Conservation (phyloP, 352 stramenopile species). For the Phytopythium oedochilum region DNA sequence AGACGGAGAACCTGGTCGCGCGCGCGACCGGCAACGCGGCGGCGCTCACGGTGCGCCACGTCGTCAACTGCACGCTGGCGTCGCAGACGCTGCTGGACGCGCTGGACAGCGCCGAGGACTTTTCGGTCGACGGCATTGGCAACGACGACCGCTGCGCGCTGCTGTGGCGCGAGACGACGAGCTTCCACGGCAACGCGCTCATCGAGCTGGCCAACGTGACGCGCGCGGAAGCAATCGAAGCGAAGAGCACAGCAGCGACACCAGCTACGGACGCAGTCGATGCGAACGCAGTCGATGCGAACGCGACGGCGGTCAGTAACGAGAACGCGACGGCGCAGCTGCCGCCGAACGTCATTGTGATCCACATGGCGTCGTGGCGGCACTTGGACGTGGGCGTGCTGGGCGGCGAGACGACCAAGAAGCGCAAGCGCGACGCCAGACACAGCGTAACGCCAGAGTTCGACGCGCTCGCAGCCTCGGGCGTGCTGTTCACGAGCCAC, state of each 20-base stretch:
- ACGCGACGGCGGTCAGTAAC: neutral
- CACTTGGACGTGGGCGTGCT: slow-evolving; percentile 66
- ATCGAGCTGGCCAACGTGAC: slow-evolving; percentile 30
- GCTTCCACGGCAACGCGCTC: slow-evolving; percentile 39
- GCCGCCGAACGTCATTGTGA: slow-evolving; percentile 61
- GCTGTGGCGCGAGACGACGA: slow-evolving; percentile 58
- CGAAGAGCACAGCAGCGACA: slow-evolving; percentile 1
- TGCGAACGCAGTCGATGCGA: slow-evolving; percentile 5
- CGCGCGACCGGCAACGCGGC: slow-evolving; percentile 19
- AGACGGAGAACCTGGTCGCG: slow-evolving; percentile 53
- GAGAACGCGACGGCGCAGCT: slow-evolving; percentile 2
- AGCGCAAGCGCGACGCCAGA: slow-evolving; percentile 18
- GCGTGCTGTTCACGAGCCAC: slow-evolving; percentile 61
- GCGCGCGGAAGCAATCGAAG: neutral
- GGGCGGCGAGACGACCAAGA: slow-evolving; percentile 42
- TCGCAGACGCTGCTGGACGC: slow-evolving; percentile 43
- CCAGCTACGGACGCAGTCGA: neutral
- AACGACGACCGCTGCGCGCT: slow-evolving; percentile 65
- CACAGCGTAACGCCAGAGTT: slow-evolving; percentile 58
- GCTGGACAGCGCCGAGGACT: slow-evolving; percentile 36
- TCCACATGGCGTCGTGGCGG: slow-evolving; percentile 74
- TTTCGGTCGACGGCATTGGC: slow-evolving; percentile 31
- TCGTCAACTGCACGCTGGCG: slow-evolving; percentile 63
- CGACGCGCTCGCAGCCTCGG: slow-evolving; percentile 43
- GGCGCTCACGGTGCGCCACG: slow-evolving; percentile 23